Base-by-base conservation (phyloP, 2,329 filamentous ascomycete genomes). In the Sporothrix dimorphospora region DNA sequence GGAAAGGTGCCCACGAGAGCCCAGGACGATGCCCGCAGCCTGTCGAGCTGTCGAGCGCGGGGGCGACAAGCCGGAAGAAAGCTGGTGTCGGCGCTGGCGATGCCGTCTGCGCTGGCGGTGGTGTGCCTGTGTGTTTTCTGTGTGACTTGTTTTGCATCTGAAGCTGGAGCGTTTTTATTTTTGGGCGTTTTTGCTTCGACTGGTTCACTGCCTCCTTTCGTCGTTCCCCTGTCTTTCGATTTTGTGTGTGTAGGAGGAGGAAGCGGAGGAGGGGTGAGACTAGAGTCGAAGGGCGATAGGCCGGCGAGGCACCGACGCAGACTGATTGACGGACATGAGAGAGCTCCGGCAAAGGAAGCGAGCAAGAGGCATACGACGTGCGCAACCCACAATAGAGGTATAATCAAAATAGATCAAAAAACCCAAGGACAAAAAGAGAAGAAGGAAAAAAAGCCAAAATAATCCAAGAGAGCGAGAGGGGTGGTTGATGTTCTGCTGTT, bases 241-340 rank as follows among this genome's bases (percentile, higher is more conserved):
- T 24, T 42, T 47, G 12, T 53, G 49, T 24, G n/a, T 40, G 49
- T 24, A 69, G 51, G 34, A 68, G 47, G 19, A 42, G 11, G 34
- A 63, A 63, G 38, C 12, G 21, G 67, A 63, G 53, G 49, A 68
- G 47, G 27, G 65, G 67, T 69, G 67, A 42, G 67, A 69, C 49
- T 55, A 69, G 14, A 69, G 49, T 6, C 21, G 67, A 57, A 45
- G 49, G 11, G 16, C 49, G 49, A 69, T 11, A 57, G 38, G 49
- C 67, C 34, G 27, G 45, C 65, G 65, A 67, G 51, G 53, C 53
- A 51, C 34, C 38, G 34, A 65, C 27, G 45, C 21, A 4, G 27
- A 51, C 19, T 51, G 65, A 51, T 19, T 51, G 65, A 27, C 65
- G 45, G 27, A 53, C 38, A 49, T 34, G 40, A n/a, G 42, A n/a